Evolutionary conservation across 2,329 filamentous ascomycete genomes (phyloP).

Genomic region (Xylogone sp.): DNA sequence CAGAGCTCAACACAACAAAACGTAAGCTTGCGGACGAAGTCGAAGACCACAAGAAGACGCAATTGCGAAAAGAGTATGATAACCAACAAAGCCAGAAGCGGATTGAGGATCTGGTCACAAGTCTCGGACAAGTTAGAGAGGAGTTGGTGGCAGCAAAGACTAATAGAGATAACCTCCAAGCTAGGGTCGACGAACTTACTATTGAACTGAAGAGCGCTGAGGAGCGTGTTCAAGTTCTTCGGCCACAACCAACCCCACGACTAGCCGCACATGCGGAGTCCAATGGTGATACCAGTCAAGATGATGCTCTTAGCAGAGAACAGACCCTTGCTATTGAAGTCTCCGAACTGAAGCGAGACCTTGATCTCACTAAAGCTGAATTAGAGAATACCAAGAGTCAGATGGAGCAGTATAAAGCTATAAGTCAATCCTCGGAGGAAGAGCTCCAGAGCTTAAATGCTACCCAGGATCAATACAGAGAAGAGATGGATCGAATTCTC

Average conservation of each 20-base stretch:
- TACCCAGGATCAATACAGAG: slow-evolving; percentile 81
- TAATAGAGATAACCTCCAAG: slow-evolving; percentile 82
- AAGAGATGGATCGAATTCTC: slow-evolving; percentile 75
- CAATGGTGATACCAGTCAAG: slow-evolving; percentile 42
- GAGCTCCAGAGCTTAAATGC: slow-evolving; percentile 75
- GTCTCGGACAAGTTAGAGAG: slow-evolving; percentile 75
- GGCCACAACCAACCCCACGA: slow-evolving; percentile 70
- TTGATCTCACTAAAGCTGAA: slow-evolving; percentile 77
- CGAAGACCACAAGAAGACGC: slow-evolving; percentile 79
- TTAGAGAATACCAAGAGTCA: slow-evolving; percentile 78
- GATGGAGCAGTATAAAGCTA: slow-evolving; percentile 81
- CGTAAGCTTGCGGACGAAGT: slow-evolving; percentile 78
- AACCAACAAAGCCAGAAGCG: slow-evolving; percentile 83
- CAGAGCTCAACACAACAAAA: slow-evolving; percentile 73
- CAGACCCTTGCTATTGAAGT: slow-evolving; percentile 83
- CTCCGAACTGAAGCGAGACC: slow-evolving; percentile 79
- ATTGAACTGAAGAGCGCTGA: slow-evolving; percentile 87
- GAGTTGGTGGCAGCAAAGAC: slow-evolving; percentile 85
- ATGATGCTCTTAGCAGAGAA: slow-evolving; percentile 59
- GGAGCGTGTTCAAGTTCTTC: slow-evolving; percentile 77
- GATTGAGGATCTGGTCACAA: slow-evolving; percentile 85
- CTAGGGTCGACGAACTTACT: slow-evolving; percentile 81
- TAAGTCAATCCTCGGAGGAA: slow-evolving; percentile 85
- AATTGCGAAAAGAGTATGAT: slow-evolving; percentile 86
- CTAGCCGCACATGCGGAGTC: slow-evolving; percentile 41